Evolutionary conservation across 225 moss, liverwort and hornwort genomes (phyloP), one percentile per base, ranked within the genome.

Genomic region (Pleurozium schreberi): DNA sequence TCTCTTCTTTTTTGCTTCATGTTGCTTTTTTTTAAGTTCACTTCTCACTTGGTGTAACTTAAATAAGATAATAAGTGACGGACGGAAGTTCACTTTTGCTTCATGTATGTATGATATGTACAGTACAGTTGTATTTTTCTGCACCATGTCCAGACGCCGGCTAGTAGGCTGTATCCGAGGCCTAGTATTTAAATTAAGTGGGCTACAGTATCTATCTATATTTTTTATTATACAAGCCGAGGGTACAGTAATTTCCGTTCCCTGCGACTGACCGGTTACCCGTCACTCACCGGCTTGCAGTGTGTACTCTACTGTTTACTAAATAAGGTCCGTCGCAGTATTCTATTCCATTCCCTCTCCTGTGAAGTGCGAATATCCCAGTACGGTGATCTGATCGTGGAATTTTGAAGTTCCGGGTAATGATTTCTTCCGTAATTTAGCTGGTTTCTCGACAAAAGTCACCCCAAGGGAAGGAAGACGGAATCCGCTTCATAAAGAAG

Each of bases 401-500:
- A 64, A 73, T 42, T n/a, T 88, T 75, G 68, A 88, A 88, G 25
- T 61, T 71, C n/a, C 59, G 78, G 78, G 78, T 22, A 17, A 57
- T 82, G 88, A 88, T 92, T 70, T 88, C 63, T 69, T 57, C 85
- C 83, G 61, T 20, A 82, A 89, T 84, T 86, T 75, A 88, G 90
- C 90, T 74, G 86, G 66, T 60, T 84, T 8, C 2, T 52, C 66
- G 90, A 88, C 90, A 88, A 88, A 91, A 80, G 83, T 52, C 42
- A 71, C 79, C 88, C 73, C 36, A 33, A 45, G 64, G 6, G 50
- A 36, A 70, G 85, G 82, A 63, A 14, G 81, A 36, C 20, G 70
- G 88, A 71, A 85, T 71, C 2, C 8, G 16, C 34, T 60, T 70
- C 82, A 86, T 85, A 65, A 90, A 90, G 83, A 83, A 71, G 75